Base-by-base conservation (phyloP, 2,329 filamentous ascomycete species). In the Colletotrichum cordylinicola region DNA sequence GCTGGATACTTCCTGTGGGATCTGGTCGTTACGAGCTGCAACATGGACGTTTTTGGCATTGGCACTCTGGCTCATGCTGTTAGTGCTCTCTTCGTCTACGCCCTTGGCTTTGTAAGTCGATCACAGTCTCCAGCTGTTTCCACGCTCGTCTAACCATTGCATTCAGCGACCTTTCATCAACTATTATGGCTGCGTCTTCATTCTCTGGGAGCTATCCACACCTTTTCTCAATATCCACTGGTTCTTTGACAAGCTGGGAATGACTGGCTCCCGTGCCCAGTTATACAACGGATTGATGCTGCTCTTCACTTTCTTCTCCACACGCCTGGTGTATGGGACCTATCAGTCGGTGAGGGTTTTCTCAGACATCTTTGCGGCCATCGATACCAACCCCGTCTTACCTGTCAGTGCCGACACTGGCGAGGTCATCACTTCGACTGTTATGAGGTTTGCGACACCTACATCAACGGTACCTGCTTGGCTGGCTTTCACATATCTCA, bases 171-270 rank as follows among this genome's bases (percentile, higher is more conserved):
- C 95, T 3, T 96, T 96, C 81, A 89, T 96, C 78, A 96, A 96
- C 87, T 96, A 93, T 87, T 98, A 97, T 84, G 94, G 91, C 72
- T 90, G 91, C 72, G 91, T 92, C 75, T 98, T 98, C 84, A 95
- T 98, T 80, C 92, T 97, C 74, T 98, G 96, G 91, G 95, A 98
- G 84, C 90, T 98, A 52, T 96, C 94, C 31, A 94, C 93, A 6
- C 94, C 95, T 9, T 96, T 97, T 84, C 89, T 97, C 74, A 98
- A 98, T 83, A 91, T 96, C 82, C 95, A 98, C 87, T 98, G 95
- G 95, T 97, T 97, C 87, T 95, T 94, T 85, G 95, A 98, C 85
- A 98, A 98, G 87, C 87, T 96, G 75, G 90, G 92, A 80, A 92
- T 95, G 89, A 97, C 95, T 1, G 95, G 95, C 43, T 92, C 93